Base-by-base conservation (phyloP, 2,329 filamentous ascomycete genomes). In the Drechslera avenae region DNA sequence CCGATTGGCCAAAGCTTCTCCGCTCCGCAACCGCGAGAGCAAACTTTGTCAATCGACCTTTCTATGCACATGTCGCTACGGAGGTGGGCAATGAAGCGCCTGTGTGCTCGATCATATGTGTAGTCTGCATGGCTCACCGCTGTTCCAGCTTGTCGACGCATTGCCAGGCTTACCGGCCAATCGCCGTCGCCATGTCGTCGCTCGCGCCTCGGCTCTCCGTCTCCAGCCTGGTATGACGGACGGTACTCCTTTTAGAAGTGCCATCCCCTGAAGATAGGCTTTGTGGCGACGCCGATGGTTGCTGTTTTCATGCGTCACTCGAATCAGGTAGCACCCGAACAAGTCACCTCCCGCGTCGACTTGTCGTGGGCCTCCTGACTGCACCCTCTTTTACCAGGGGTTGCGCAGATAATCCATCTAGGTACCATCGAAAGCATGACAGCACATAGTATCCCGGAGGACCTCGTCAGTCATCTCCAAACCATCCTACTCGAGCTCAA, bases 401-500 rank as follows among this genome's bases (percentile, higher is more conserved):
- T 32, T 18, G n/a, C 23, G 12, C 32, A 34, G 23, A n/a, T 19
- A 41, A 35, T 32, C 17, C 31, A 28, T 10, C 33, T 14, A 18
- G 18, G 12, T 28, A 28, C 31, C 37, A 16, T 36, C n/a, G 7
- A 39, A 26, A 62, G 5, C 23, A 68, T 67, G 68, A 19, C 54
- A 21, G 43, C 54, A 13, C 45, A 58, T n/a, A 53, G 48, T 17
- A 54, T 46, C 13, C 53, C 62, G n/a, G 61, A 64, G 33, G 47
- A 69, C 5, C 67, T 78, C 8, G 60, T 77, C 30, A 48, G 58
- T 10, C 71, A 78, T 45, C 72, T 79, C 21, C 74, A 76, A 36
- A 57, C 67, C 9, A 70, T 79, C 21, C 73, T 80, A 14, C 63
- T 71, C 21, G 68, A 75, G 42, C 73, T 82, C 42, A 66, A 71